Evolutionary conservation across 75 land plant genomes (phyloP).

Genomic region (Ceratopteris richardii): DNA sequence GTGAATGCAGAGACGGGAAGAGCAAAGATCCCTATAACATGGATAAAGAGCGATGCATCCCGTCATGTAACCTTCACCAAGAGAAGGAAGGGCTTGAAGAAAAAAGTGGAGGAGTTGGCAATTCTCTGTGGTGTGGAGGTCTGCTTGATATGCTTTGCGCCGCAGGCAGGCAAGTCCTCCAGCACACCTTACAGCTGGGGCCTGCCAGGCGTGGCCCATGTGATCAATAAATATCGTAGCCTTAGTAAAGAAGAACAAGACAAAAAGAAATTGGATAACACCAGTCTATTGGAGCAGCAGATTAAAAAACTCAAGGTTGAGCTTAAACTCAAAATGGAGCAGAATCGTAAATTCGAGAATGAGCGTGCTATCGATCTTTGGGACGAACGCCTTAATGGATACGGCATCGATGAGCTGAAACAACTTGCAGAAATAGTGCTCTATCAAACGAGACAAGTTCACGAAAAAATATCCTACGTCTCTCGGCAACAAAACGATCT

Average conservation of each 20-base stretch:
- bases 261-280: conserved; percentile 67
- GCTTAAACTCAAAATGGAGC: conserved; percentile 14
- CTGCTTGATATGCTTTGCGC: conserved; percentile 39
- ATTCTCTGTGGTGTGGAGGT: conserved; percentile 48
- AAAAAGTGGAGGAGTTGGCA: conserved; percentile 53
- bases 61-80: conserved; percentile 46
- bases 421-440: conserved; percentile 9
- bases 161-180: conserved; percentile 12
- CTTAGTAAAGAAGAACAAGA: conserved; percentile 46
- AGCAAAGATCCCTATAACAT: conserved; percentile 31
- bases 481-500: too few relatives aligned
- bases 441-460: too few relatives aligned
- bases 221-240: conserved; percentile 20
- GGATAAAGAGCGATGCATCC: conserved; percentile 40
- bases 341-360: conserved; percentile 27
- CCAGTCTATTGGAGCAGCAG: conserved; percentile 37
- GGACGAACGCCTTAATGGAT: conserved; percentile 19
- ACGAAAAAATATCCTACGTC: too few relatives aligned
- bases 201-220: conserved; percentile 16
- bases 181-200: conserved; percentile 16
- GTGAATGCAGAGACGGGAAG: conserved; percentile 29
- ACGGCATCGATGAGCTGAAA: conserved; percentile 15
- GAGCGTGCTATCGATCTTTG: conserved; percentile 9
- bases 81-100: conserved; percentile 43
- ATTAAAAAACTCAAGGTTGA: conserved; percentile 32